Base-by-base conservation (phyloP, 345 rosid species). In the Ailanthus altissimus region DNA sequence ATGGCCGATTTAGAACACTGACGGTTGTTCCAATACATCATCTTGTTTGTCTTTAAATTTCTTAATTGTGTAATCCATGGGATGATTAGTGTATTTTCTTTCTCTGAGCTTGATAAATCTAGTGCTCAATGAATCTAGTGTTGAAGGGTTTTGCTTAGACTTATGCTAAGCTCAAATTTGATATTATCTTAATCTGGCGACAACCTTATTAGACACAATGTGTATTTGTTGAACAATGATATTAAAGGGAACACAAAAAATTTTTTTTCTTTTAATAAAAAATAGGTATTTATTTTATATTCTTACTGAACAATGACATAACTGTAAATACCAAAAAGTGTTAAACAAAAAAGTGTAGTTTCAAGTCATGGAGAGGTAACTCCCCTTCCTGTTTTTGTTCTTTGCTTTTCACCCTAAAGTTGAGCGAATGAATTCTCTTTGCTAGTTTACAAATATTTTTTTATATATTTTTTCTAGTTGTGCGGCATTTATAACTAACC, bases 1-100 rank as follows among this genome's bases (percentile, higher is more conserved):
- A 97, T 88, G 99, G 99, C 54, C 91, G 99, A 79, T 97, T 97
- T 91, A 98, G 98, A 80, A 86, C 99, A 46, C 83, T 94, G 77
- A 91, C 98, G 78, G 83, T 95, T 63, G 97, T 94, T 74, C 99
- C 98, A 45, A 93, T 97, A 82, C 99, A 94, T 83, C 97, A 97
- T 76, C 90, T 97, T 97, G 99, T 94, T 20, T 80, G 86, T 84
- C 72, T 77, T 80, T 70, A n/a, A 73, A 75, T 77, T 68, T 62
- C 61, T 72, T n/a, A n/a, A n/a, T n/a, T 23, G 36, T 4, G 42
- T 23, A 45, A 51, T 73, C 8, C 15, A 43, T 50, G 8, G 20
- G 40, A 43, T 56, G 23, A 40, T 45, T n/a, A 20, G 3, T 66
- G 54, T 20, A 20, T 63, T 53, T 23, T 68, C 46, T 16, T 80